phyloP scores from a whole-genome alignment of 495 filamentous ascomycete species.

The Hypoxylon fragiforme region DNA sequence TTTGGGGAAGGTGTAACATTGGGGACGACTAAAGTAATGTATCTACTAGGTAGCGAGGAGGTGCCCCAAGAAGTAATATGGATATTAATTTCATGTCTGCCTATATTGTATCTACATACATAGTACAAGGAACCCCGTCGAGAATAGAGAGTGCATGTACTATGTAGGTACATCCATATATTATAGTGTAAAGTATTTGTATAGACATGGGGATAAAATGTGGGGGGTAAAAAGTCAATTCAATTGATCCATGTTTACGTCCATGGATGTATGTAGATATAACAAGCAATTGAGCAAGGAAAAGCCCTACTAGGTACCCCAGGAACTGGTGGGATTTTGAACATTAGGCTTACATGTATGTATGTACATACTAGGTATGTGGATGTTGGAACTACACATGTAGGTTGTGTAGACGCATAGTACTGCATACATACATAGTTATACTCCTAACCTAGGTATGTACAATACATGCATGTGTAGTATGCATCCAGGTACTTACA shows the following conservation, averaged over 20 bases:
- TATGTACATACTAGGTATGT: background rate
- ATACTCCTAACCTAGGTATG: no score
- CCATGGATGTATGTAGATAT: background rate
- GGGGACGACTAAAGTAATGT: background rate
- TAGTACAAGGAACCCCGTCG: background rate
- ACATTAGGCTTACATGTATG: no score
- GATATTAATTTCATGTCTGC: no score
- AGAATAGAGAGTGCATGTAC: background rate
- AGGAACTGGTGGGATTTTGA: background rate
- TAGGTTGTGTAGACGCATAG: no score
- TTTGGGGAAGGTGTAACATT: constrained; percentile 11
- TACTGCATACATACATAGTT: no score
- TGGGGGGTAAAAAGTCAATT: background rate
- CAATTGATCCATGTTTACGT: no score
- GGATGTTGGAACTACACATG: background rate
- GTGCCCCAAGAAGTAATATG: no score
- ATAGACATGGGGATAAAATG: background rate
- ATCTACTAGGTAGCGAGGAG: background rate
- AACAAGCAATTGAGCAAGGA: constrained; percentile 8
- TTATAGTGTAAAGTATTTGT: no score
- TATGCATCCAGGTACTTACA: no score
- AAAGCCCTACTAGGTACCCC: constrained; percentile 1
- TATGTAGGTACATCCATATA: constrained; percentile 11
- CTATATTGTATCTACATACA: no score
- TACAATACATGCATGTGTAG: no score